Percentiles rank a stretch among this genome's conserved stretches.
These are phyloP conservation scores for Blakeslea trispora DNA, from an alignment of 371 early-diverging fungal species.

Conservation along the genomic window DNA sequence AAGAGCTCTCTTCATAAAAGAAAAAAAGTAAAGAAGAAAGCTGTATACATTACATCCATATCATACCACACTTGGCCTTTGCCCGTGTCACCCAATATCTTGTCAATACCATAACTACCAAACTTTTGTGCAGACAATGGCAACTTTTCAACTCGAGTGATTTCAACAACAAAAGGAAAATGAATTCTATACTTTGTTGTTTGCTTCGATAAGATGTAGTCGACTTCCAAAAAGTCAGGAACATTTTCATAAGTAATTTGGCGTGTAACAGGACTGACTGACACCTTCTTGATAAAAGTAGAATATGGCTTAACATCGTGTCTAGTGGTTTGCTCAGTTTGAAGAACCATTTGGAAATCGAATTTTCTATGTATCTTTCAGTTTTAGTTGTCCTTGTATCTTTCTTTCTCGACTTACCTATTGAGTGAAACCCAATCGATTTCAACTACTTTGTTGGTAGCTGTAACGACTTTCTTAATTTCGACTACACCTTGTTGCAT, in stretches of 20 bases:
- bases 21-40: too few relatives aligned
- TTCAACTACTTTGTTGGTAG: conserved; percentile 35
- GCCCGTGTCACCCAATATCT: conserved; percentile 42
- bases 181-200: conserved; percentile 45
- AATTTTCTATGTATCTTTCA: conserved; percentile 32
- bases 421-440: conserved; percentile 52
- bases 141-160: conserved; percentile 46
- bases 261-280: conserved; percentile 32
- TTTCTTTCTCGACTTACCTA: conserved; percentile 27
- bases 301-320: conserved; percentile 50
- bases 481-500: conserved; percentile 45
- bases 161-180: conserved; percentile 52
- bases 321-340: conserved; percentile 35
- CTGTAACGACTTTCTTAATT: conserved; percentile 39
- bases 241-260: conserved; percentile 51
- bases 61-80: conserved; percentile 48
- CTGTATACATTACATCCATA: conserved; percentile 30
- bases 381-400: neutral
- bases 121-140: conserved; percentile 30
- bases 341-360: conserved; percentile 47
- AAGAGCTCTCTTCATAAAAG: too few relatives aligned
- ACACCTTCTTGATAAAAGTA: conserved; percentile 50
- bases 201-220: conserved; percentile 38
- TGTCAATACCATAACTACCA: conserved; percentile 32
- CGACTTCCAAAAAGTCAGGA: conserved; percentile 47